These are phyloP conservation scores for Fusarium lyarnte DNA, from an alignment of 2,329 filamentous ascomycete genomes.

Conservation along the genomic window DNA sequence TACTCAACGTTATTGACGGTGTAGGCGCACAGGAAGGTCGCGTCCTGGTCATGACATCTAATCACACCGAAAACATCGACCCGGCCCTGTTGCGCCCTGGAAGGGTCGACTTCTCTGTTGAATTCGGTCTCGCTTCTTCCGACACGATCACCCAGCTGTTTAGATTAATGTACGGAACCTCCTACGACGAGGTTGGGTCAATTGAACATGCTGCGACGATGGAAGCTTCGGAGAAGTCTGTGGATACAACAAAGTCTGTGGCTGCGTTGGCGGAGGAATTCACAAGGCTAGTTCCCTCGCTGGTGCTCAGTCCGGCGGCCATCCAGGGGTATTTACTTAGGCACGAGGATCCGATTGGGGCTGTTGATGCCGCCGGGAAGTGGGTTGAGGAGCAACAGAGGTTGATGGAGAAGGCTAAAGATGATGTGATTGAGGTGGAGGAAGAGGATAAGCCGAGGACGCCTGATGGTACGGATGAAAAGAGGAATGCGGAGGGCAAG, in stretches of 20 bases:
- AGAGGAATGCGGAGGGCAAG: too few species aligned
- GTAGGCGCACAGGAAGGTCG: conserved; percentile 73
- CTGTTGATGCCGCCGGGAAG: not conserved
- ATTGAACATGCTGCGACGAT: not conserved
- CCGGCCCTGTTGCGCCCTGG: conserved; percentile 13
- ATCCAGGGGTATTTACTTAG: conserved; percentile 31
- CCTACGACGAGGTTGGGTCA: not conserved
- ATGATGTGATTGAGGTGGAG: not conserved
- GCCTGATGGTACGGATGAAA: too few species aligned
- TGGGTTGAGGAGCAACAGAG: conserved; percentile 19
- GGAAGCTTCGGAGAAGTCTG: not conserved
- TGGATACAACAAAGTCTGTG: not conserved
- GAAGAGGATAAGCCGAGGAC: too few species aligned
- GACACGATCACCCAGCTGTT: conserved; percentile 10
- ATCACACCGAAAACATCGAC: conserved; percentile 50
- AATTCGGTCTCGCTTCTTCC: conserved; percentile 17
- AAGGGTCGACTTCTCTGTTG: conserved; percentile 14
- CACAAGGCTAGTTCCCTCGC: conserved; percentile 7
- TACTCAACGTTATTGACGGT: conserved; percentile 75
- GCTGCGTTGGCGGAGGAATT: conserved; percentile 10
- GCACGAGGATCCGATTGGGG: conserved; percentile 15
- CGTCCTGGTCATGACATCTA: conserved; percentile 77
- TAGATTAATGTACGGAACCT: conserved; percentile 9
- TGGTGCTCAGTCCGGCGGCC: conserved; percentile 28
- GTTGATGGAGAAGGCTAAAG: not conserved